A percentile compares a stretch with the other conserved stretches of the same genome.
Conservation (phyloP, 495 filamentous ascomycete genomes). For the Pseudevernia furfuracea region DNA sequence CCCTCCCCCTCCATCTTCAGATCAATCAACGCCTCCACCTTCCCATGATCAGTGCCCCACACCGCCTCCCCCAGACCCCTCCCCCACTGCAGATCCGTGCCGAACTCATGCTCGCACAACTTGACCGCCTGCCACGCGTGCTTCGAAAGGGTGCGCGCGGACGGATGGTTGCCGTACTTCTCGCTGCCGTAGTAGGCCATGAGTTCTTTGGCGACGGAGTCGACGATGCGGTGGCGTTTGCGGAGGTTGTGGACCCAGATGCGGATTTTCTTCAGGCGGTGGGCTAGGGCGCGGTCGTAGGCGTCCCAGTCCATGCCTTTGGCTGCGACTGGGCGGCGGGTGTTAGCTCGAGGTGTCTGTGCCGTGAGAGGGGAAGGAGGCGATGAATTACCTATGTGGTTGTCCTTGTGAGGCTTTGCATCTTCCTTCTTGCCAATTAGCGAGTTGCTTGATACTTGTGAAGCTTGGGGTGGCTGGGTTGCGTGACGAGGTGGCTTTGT, state of each 20-base stretch:
- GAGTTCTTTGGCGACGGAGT: neutral
- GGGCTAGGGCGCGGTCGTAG: neutral
- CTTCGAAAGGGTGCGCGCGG: neutral
- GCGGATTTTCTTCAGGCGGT: neutral
- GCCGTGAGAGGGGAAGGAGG: neutral
- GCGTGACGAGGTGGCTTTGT: neutral
- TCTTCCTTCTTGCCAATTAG: neutral
- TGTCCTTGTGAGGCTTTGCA: neutral
- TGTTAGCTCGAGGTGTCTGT: neutral
- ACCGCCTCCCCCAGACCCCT: neutral
- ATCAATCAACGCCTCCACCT: neutral
- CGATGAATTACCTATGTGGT: neutral
- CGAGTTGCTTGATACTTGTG: neutral
- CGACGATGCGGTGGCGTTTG: neutral
- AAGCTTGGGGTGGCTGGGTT: neutral
- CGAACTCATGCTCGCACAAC: slow-evolving; percentile 1
- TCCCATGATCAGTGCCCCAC: neutral
- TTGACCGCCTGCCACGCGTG: slow-evolving; percentile 1
- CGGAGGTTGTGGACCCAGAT: neutral
- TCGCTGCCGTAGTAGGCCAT: slow-evolving; percentile 4
- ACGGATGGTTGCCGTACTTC: neutral
- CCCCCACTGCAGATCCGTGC: slow-evolving; percentile 1
- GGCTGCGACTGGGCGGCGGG: neutral
- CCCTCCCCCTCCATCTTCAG: neutral
- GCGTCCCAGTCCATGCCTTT: neutral